A percentile compares a stretch with the other conserved stretches of the same genome.
phyloP scores from a whole-genome alignment of 768 basidiomycete species.

The Tulasnella sp. region DNA sequence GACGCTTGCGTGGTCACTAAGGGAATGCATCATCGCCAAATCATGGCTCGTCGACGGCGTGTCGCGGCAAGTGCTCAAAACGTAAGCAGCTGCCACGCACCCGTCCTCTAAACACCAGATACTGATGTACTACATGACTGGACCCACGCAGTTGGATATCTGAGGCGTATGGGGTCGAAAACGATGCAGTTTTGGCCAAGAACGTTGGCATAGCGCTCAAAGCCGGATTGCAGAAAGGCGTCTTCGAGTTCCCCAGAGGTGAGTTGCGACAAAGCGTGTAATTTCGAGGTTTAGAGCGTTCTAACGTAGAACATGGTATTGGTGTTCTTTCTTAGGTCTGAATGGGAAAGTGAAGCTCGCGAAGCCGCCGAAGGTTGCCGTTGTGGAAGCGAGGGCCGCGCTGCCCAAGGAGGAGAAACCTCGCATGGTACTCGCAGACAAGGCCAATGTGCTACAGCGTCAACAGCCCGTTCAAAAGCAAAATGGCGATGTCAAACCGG shows the following conservation, averaged over 20 bases:
- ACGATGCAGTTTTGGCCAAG: neutral
- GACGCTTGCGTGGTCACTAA: too few relatives aligned
- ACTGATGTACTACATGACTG: neutral
- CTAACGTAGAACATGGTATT: too few relatives aligned
- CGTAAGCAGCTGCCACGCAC: neutral
- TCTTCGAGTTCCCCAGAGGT: slow-evolving; percentile 10
- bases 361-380: neutral
- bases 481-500: neutral
- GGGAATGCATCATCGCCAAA: slow-evolving; percentile 3
- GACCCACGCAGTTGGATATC: neutral
- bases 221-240: neutral
- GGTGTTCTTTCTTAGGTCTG: too few relatives aligned
- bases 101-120: neutral
- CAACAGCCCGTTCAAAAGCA: too few relatives aligned
- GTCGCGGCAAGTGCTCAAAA: slow-evolving; percentile 7
- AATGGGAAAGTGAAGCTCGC: slow-evolving; percentile 2
- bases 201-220: slow-evolving; percentile 1
- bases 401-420: neutral
- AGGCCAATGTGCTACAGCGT: too few relatives aligned
- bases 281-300: neutral
- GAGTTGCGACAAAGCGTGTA: neutral
- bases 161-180: neutral
- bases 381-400: neutral
- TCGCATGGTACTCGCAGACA: neutral
- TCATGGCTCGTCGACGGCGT: slow-evolving; percentile 2